phyloP scores from a whole-genome alignment of 257 asterid species.

The Prunella vulgaris region DNA sequence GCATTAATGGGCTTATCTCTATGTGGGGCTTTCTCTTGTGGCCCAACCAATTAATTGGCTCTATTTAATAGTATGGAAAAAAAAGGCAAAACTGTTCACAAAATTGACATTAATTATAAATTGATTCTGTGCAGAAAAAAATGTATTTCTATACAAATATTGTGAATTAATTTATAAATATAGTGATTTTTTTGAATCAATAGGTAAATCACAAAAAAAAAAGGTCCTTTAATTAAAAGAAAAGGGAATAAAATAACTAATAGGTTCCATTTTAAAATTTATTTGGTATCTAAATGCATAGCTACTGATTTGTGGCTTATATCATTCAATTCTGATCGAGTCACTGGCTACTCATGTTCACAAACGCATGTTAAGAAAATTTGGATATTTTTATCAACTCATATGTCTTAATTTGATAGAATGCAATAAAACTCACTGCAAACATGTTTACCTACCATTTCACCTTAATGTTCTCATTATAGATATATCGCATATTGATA shows the following conservation, averaged over 20 bases:
- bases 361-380: background rate
- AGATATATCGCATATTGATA: too few relatives aligned
- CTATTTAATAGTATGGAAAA: background rate
- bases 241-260: too few relatives aligned
- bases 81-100: background rate
- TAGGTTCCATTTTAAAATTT: background rate
- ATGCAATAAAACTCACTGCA: background rate
- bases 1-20: conserved; percentile 1
- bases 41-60: conserved; percentile 18
- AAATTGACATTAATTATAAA: too few relatives aligned
- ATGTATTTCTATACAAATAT: too few relatives aligned
- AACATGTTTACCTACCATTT: background rate
- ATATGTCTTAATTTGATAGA: background rate
- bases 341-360: background rate
- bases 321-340: background rate
- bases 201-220: too few relatives aligned
- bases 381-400: background rate
- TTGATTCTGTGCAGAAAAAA: too few relatives aligned
- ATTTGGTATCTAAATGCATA: background rate
- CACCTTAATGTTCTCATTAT: too few relatives aligned
- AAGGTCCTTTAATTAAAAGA: too few relatives aligned
- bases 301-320: background rate
- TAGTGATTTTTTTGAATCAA: too few relatives aligned
- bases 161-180: too few relatives aligned
- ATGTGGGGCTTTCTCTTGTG: background rate